phyloP scores from a whole-genome alignment of 2,329 filamentous ascomycete genomes.

The Waltergamsia citrina region DNA sequence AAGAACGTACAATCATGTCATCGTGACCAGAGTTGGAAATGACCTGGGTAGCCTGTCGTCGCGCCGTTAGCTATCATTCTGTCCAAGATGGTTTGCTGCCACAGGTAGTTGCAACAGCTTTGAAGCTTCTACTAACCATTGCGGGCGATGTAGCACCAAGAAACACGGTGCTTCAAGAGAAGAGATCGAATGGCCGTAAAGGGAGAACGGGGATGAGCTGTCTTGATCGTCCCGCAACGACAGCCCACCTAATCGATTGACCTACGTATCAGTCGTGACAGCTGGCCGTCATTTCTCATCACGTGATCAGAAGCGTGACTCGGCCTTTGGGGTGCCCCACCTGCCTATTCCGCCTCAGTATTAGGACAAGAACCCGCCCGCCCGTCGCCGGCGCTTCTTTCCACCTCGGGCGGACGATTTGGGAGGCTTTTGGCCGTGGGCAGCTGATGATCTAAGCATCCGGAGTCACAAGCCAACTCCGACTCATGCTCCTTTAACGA shows the following conservation, averaged over 20 bases:
- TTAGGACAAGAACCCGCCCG: no score
- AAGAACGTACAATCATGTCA: slow-evolving; percentile 91
- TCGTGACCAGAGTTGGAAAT: slow-evolving; percentile 58
- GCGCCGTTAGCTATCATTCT: slow-evolving; percentile 17
- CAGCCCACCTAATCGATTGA: background rate
- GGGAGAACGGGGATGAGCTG: background rate
- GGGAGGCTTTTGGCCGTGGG: no score
- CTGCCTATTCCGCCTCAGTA: background rate
- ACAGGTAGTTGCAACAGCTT: background rate
- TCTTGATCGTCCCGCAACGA: background rate
- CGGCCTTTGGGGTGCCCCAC: background rate
- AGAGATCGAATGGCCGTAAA: background rate
- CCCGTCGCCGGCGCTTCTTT: no score
- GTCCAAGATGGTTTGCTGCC: background rate
- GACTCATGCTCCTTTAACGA: no score
- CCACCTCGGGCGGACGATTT: no score
- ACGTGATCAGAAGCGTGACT: slow-evolving; percentile 1
- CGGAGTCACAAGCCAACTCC: background rate
- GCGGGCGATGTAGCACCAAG: background rate
- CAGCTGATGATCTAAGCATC: slow-evolving; percentile 1
- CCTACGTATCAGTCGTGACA: background rate
- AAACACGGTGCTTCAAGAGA: background rate
- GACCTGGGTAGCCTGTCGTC: slow-evolving; percentile 28
- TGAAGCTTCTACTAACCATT: slow-evolving; percentile 6
- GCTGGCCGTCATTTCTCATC: background rate